Evolutionary conservation across 2,329 filamentous ascomycete genomes (phyloP), one percentile per base, ranked within the genome.

Genomic region (Fusarium sp.): DNA sequence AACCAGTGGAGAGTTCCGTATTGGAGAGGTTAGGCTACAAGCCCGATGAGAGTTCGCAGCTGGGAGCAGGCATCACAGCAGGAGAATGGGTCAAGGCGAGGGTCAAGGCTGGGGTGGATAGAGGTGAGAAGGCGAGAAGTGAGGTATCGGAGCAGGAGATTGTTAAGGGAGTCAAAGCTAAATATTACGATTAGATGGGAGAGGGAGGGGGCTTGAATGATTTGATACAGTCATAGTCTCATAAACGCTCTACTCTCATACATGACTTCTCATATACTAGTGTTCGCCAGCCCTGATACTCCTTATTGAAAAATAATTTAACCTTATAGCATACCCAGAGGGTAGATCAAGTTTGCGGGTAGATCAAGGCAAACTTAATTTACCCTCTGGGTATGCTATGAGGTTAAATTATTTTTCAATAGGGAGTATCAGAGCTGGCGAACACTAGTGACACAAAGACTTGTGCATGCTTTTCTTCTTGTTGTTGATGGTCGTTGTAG

Each of bases 11-110:
- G 16, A 61, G 58, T 8, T 13, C 14, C 10, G 58, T 61, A 1
- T 20, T 61, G 24, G 11, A 61, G 58, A 35, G n/a, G n/a, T 14
- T 61, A 16, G 58, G 58, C 2, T 61, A 61, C 6, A 48, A 61
- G 3, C 58, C 58, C 3, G 58, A 61, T 48, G 41, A 61, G 22
- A 31, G 22, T 13, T 29, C 58, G 3, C 58, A 61, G 58, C 3
- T 61, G 13, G 58, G 39, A 9, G 58, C 20, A 10, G 58, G 58
- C 13, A 61, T 61, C 4, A 61, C 58, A 2, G 58, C 58, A 5
- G 58, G 58, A 29, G 58, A 61, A 22, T 61, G 58, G 58, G 58
- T 61, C 27, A 61, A 61, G 29, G 58, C 58, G 14, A 61, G 58
- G 18, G 58, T 61, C 1, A 61, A 48, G 39, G 58, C 58, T n/a